phyloP scores from a whole-genome alignment of 352 stramenopile species.

The Phytophthora idaei region DNA sequence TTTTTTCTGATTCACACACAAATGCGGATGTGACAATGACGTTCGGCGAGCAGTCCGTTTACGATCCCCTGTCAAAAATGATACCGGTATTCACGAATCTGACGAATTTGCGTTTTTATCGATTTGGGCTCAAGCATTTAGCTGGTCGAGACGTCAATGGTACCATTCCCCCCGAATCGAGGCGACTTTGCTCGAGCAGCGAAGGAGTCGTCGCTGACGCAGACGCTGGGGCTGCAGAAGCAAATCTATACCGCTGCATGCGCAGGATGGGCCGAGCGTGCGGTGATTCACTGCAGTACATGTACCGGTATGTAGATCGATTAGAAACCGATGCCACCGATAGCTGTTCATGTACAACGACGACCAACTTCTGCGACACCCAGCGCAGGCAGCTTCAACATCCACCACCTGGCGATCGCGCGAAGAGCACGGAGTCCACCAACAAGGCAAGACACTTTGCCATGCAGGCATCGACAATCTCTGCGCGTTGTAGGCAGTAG shows the following conservation, averaged over 20 bases:
- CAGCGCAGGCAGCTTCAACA: slow-evolving; percentile 5
- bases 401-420: slow-evolving; percentile 6
- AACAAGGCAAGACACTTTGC: neutral
- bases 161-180: too few species aligned
- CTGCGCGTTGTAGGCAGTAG: neutral
- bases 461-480: neutral
- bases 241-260: slow-evolving; percentile 1
- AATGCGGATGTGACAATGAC: slow-evolving; percentile 16
- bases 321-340: neutral
- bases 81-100: neutral
- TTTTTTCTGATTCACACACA: neutral
- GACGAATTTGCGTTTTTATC: neutral
- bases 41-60: slow-evolving; percentile 14
- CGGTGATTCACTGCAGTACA: neutral
- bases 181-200: too few species aligned
- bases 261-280: neutral
- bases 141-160: too few species aligned
- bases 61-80: slow-evolving; percentile 10
- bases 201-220: too few species aligned
- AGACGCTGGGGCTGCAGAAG: neutral
- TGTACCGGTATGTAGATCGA: neutral
- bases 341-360: too few species aligned
- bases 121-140: too few species aligned
- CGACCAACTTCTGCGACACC: slow-evolving; percentile 6
- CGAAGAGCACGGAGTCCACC: neutral